phyloP scores from a whole-genome alignment of 768 basidiomycete species.

The Boletus vinaceobasis region DNA sequence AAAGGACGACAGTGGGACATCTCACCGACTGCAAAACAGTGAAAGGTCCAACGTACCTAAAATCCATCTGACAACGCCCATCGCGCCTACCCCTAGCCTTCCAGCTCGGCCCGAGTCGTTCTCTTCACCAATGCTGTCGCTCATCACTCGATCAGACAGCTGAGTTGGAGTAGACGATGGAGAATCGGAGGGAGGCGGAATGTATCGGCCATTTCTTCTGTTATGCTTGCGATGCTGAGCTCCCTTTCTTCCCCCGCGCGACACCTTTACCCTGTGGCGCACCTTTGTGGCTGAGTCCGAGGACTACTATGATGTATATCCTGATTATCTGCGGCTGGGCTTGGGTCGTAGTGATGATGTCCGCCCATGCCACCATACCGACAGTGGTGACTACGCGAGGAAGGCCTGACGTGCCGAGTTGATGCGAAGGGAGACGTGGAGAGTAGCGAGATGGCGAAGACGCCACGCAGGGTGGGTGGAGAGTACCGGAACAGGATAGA shows the following conservation, averaged over 20 bases:
- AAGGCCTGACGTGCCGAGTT: constrained; percentile 46
- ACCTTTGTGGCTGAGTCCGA: background rate
- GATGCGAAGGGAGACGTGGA: constrained; percentile 64
- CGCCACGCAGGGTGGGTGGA: constrained; percentile 79
- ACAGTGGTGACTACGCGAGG: constrained; percentile 49
- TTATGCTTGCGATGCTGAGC: constrained; percentile 21
- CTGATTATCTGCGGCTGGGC: constrained; percentile 3
- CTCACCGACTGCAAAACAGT: background rate
- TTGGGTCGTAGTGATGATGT: constrained; percentile 23
- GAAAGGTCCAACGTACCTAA: constrained; percentile 44
- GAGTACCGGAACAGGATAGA: constrained; percentile 82
- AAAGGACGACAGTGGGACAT: background rate
- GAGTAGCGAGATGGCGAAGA: constrained; percentile 57
- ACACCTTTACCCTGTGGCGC: no score
- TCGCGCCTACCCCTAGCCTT: constrained; percentile 62
- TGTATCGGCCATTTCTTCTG: constrained; percentile 32
- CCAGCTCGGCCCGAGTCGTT: constrained; percentile 65
- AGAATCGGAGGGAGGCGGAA: constrained; percentile 33
- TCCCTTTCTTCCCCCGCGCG: constrained; percentile 20
- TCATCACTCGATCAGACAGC: constrained; percentile 13
- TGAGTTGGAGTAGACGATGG: constrained; percentile 23
- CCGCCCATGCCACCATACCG: constrained; percentile 55
- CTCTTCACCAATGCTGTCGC: constrained; percentile 52
- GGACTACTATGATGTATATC: background rate
- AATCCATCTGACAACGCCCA: constrained; percentile 64